Base-by-base conservation (phyloP, 495 filamentous ascomycete genomes). In the Podospora appendiculata region DNA sequence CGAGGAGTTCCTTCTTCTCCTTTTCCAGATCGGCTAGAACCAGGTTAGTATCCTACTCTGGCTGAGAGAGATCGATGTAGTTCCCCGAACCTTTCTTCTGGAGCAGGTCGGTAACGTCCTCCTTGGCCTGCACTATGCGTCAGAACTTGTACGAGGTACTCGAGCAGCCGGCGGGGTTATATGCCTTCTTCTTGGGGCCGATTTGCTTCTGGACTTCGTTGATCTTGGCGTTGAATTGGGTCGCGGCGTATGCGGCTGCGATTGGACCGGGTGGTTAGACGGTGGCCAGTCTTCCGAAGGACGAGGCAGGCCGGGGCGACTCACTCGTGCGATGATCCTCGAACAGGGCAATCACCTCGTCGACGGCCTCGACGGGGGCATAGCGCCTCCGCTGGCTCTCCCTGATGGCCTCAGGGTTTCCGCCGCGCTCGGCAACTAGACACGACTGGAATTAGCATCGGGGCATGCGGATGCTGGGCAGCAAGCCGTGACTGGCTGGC, bases 161-260 rank as follows among this genome's bases (percentile, higher is more conserved):
- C 41, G 18, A 19, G 10, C 14, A 19, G 43, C 48, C 5, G 39
- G 8, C 34, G 32, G 54, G 45, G 13, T 10, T 38, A 38, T 65
- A 56, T 57, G 82, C 85, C 85, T 95, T 98, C 74, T 95, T 96
- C 78, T 91, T 95, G 55, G 78, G 75, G 14, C 87, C 90, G 62
- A 97, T 95, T 63, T 90, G 79, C 70, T 94, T 96, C 63, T 93
- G 88, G 14, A 88, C 77, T 10, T 78, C 81, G 70, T 97, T 98
- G 66, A 95, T 87, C 72, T 85, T 83, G 58, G 83, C 81, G 51
- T 82, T 82, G 51, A 94, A 81, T 59, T 93, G 86, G 17, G 82
- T 85, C 14, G 85, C 86, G 33, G 79, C 80, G 67, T 96, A 97
- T 88, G 67, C 39, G 58, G 50, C 64, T 67, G 44, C 40, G n/a